These are phyloP conservation scores for Pseudevernia furfuracea DNA, from an alignment of 495 filamentous ascomycete species.

Conservation along the genomic window DNA sequence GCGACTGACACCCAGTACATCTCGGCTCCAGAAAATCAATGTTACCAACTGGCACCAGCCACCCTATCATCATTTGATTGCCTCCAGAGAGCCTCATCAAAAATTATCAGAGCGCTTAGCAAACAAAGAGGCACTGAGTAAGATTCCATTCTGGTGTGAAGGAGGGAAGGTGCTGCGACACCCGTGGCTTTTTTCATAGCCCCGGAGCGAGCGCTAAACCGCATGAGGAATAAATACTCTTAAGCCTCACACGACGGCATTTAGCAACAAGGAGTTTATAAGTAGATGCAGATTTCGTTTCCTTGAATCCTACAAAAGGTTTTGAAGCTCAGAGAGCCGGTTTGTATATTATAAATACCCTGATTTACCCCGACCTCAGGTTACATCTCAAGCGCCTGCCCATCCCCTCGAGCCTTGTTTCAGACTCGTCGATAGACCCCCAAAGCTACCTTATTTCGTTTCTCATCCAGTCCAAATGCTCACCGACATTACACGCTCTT, in stretches of 20 bases:
- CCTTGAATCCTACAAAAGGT: background rate
- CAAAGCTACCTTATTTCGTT: background rate
- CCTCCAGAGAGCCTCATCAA: background rate
- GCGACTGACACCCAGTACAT: background rate
- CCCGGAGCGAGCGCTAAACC: background rate
- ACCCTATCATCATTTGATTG: background rate
- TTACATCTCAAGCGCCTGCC: background rate
- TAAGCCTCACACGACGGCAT: background rate
- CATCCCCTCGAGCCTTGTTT: background rate
- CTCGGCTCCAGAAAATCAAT: background rate
- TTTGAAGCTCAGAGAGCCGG: background rate
- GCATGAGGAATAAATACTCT: background rate
- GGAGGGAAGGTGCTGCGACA: background rate
- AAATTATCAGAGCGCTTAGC: background rate
- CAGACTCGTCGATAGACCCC: background rate
- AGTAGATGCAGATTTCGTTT: background rate
- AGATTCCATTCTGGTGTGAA: background rate
- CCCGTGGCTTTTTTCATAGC: background rate
- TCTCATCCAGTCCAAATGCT: background rate
- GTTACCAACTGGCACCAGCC: background rate
- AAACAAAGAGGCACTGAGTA: background rate
- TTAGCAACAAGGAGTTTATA: background rate
- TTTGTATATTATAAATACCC: background rate
- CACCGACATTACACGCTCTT: background rate
- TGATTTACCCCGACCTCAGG: background rate